Conservation (phyloP, 441 rosid species). For the Gossypium trilobum region DNA sequence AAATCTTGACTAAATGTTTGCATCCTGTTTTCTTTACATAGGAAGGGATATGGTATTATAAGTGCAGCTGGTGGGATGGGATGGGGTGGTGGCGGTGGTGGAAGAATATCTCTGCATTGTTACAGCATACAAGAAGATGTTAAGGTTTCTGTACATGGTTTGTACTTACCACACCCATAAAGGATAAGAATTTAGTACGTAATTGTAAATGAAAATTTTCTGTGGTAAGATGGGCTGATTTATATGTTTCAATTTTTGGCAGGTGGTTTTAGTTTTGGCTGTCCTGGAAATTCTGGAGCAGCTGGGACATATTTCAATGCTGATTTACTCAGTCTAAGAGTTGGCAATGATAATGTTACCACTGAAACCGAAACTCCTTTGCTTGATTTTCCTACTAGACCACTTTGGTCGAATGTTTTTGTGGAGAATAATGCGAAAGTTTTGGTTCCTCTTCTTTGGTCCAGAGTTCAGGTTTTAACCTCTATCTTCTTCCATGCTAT, state of each 20-base stretch:
- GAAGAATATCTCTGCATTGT: conserved; percentile 84
- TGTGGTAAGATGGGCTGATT: conserved; percentile 9
- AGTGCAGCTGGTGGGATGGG: conserved; percentile 91
- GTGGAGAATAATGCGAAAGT: conserved; percentile 90
- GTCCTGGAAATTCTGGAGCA: conserved; percentile 84
- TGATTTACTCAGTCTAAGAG: conserved; percentile 69
- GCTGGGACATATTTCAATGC: conserved; percentile 94
- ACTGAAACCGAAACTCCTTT: conserved; percentile 91
- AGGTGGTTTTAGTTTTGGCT: conserved; percentile 82
- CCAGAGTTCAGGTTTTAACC: conserved; percentile 75
- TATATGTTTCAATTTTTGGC: conserved; percentile 22
- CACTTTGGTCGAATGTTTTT: conserved; percentile 80
- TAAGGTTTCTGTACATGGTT: conserved; percentile 78
- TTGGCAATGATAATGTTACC: conserved; percentile 69
- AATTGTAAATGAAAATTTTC: conserved; percentile 1
- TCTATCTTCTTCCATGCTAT: conserved; percentile 13
- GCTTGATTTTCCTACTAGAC: conserved; percentile 78
- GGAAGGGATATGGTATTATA: conserved; percentile 82
- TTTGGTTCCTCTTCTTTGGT: conserved; percentile 89
- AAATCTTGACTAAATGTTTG: conserved; percentile 11
- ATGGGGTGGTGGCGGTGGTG: conserved; percentile 96
- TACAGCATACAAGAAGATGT: conserved; percentile 94
- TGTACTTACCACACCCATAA: conserved; percentile 28
- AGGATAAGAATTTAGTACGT: background rate
- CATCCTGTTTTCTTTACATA: conserved; percentile 29